Evolutionary conservation across 164 flowering plant genomes (phyloP), one percentile per base, ranked within the genome.

Genomic region (Cinnamomum chago): DNA sequence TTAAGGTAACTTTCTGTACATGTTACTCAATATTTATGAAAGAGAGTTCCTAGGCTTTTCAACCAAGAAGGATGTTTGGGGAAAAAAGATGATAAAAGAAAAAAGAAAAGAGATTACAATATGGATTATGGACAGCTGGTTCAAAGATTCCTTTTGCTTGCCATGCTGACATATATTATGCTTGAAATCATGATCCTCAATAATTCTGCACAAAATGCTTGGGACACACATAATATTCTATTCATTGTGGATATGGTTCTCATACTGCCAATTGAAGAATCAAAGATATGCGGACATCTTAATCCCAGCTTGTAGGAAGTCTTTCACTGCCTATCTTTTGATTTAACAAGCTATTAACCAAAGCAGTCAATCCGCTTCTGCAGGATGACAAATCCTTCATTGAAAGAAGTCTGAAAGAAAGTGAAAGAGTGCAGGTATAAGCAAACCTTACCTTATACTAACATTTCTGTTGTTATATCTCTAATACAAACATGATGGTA

Each of bases 401-500:
- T 3, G 84, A 83, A 74, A 84, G 79, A 74, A 95, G 97, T 79
- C 79, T 95, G 22, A 78, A 85, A 77, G 97, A 91, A 50, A 93
- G 99, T 72, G 95, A 93, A 76, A 84, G 74, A 75, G 95, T 95
- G 58, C 98, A 92, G 92, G 97, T 90, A 83, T 11, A 65, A 65
- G 58, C 23, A 30, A 5, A 30, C 50, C 14, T 35, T 14, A 60
- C 25, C 27, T 72, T 58, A 15, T 28, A 64, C 28, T 66, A 3
- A n/a, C 27, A 50, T n/a, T 24, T 72, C 13, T 18, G 35, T 9
- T 22, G 12, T 23, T 51, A 4, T 24, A 52, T 62, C 35, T 35
- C 40, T 71, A 50, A 73, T 51, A 15, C 18, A 28, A 23, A 33
- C 35, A 13, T 68, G 50, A 3, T 7, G 70, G 47, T 10, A 24